Evolutionary conservation across 225 moss, liverwort and hornwort species (phyloP), one percentile per base, ranked within the genome.

Genomic region (Bryoerythrophyllum caledonicum): DNA sequence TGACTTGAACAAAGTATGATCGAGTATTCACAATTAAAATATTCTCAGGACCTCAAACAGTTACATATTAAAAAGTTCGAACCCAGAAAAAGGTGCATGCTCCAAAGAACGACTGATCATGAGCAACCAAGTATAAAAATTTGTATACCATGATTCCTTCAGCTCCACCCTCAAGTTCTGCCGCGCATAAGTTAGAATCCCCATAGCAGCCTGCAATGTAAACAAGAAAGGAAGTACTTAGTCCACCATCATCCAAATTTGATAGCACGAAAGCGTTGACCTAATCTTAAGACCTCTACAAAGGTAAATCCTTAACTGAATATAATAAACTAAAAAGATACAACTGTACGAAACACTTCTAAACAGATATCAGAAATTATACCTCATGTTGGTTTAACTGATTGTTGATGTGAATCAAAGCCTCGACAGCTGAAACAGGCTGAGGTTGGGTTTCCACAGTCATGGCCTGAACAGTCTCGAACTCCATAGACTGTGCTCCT

Each of bases 351-450:
- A 12, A 14, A 55, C 10, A 55, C 21, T 23, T 21, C 26, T 12
- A 46, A 68, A 56, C 35, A 63, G 30, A 28, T 21, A 15, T 65
- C 64, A 25, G 34, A 34, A 56, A 74, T 14, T n/a, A 71, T 86
- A 94, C 97, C 87, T 99, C 99, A 76, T 99, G 99, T 75, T 99
- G 99, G 79, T 99, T 93, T 74, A 99, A 83, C 71, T 99, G 95
- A 77, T 99, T 99, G 68, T 95, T 99, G 62, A 99, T 99, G 65
- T 99, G 99, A 80, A 99, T 99, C 23, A 99, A 91, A 27, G 93
- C 91, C 73, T 95, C 99, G 44, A 99, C 99, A 55, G 90, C 89
- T 58, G 89, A 86, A 72, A 93, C 91, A 64, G 91, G 90, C 61
- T 91, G 89, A 72, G 89, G 89, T 60, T 80, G 93, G 25, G 95